Percentiles rank a stretch among this genome's conserved stretches.
Evolutionary conservation across 495 filamentous ascomycete species (phyloP).

Genomic region (Saxophila tyrrhenica): DNA sequence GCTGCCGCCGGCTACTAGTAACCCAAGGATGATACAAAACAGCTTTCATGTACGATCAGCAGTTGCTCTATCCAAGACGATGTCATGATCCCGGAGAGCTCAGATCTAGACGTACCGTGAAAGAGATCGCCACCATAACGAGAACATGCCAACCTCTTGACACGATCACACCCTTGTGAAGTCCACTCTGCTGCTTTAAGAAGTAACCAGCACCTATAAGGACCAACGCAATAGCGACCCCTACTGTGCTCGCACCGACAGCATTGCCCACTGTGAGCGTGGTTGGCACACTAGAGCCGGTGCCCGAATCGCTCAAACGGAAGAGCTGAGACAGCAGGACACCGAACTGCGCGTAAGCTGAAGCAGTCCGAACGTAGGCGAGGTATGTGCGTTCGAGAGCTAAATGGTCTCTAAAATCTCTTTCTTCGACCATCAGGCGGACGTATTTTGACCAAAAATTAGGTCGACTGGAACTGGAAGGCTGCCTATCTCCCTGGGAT

Average conservation of each 20-base stretch:
- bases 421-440: not conserved
- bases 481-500: not conserved
- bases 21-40: not conserved
- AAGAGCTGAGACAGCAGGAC: not conserved
- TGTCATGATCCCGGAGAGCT: not conserved
- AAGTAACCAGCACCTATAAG: not conserved
- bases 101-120: not conserved
- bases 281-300: not conserved
- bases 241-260: not conserved
- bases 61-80: not conserved
- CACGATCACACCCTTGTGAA: not conserved
- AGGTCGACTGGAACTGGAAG: not conserved
- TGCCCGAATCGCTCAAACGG: not conserved
- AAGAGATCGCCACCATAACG: not conserved
- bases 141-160: not conserved
- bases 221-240: not conserved
- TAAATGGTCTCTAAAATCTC: not conserved
- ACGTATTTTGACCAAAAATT: not conserved
- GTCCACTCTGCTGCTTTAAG: not conserved
- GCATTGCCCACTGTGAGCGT: not conserved
- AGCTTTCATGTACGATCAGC: not conserved
- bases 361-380: not conserved
- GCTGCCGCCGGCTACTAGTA: not conserved
- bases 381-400: not conserved
- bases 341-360: not conserved